Evolutionary conservation across 768 basidiomycete genomes (phyloP), one percentile per base, ranked within the genome.

Genomic region (Phlegmacium glaucopus): DNA sequence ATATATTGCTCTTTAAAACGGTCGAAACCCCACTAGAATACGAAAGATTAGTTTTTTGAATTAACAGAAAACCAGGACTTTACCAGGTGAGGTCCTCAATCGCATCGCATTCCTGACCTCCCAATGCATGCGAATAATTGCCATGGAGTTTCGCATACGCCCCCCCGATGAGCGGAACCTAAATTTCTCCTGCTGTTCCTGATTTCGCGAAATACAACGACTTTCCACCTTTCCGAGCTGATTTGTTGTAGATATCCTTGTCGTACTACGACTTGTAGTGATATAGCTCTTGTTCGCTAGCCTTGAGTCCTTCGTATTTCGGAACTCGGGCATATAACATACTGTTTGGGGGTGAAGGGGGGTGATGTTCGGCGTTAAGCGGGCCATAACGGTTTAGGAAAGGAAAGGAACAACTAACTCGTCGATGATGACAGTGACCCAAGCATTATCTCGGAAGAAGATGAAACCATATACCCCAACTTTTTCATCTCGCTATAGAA

Each of bases 101-200:
- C 1, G 74, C 79, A 48, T 81, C 78, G 29, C 64, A 68, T 15
- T 71, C 63, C 39, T 61, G 61, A 1, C 72, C 71, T 3, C 62
- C 65, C 11, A 56, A 57, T 29, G 75, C 48, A 32, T 68, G 61
- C 5, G 63, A 58, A 47, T 72, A 74, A 47, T 72, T 69, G 2
- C 78, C 78, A 55, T 80, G 76, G 1, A 79, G 52, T 59, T 80
- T 80, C 2, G 79, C 78, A 48, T 72, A 80, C 4, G 79, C 79
- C 57, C 80, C 80, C 56, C 80, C 79, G n/a, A 80, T 68, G n/a
- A 80, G 59, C 2, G 79, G 75, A 0, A 79, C 76, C 78, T 77
- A 80, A 4, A 76, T 79, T 50, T 80, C 78, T 25, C 72, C 73
- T 39, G 71, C 66, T 4, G 70, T 62, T 1, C 70, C 72, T 6